Base-by-base conservation (phyloP, 164 flowering plant genomes). In the Umbellularia californica region DNA sequence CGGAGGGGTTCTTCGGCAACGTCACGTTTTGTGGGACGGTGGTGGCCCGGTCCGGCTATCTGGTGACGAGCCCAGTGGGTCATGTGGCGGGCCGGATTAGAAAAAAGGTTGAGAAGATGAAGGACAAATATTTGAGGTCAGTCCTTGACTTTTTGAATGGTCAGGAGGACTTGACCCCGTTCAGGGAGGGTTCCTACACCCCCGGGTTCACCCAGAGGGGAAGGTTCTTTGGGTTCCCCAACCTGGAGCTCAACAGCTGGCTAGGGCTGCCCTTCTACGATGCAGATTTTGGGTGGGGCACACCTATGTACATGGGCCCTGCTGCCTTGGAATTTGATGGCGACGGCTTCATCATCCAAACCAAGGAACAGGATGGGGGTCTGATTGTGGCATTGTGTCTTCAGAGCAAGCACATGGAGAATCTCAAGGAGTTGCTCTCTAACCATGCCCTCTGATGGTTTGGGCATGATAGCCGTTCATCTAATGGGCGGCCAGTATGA, bases 131-230 rank as follows among this genome's bases (percentile, higher is more conserved):
- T 50, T 50, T 89, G 68, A 80, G 86, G 69, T 89, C 92, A 13
- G 93, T 88, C n/a, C 80, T 89, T 2, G 93, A 89, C 71, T 89
- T 81, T 77, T 66, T 89, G 11, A 89, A 88, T 76, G 60, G 82
- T 20, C 91, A 88, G 75, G 86, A 89, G 6, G 88, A 88, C 79
- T 67, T 88, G 24, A 74, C 85, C 22, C 84, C 83, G 25, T 81
- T 87, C 0, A 84, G 82, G 55, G 79, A 86, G 0, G 88, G 89
- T 6, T 82, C 87, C 17, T 85, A 85, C n/a, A 82, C 87, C 0
- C 83, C 87, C 5, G 80, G 77, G 7, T 22, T 66, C 17, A 3
- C 63, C 0, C 51, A 63, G 15, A 1, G 47, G 11, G 81, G 66
- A 1, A 19, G 65, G 23, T 83, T 76, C 62, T 68, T 1, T 17